phyloP scores from a whole-genome alignment of 345 rosid species.

The Moricandia moricandioides region DNA sequence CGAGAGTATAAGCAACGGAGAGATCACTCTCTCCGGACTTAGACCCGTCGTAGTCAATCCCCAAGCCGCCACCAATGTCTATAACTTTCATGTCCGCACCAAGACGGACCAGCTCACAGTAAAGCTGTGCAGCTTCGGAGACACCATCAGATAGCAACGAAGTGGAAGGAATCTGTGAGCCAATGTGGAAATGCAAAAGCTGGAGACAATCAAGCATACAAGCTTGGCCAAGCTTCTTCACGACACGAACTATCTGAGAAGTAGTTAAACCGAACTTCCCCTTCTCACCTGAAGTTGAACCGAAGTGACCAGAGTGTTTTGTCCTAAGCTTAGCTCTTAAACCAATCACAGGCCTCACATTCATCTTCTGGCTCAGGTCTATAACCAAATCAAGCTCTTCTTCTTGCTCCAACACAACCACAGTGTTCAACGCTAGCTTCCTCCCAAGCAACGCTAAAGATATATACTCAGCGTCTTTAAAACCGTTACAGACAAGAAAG shows the following conservation, averaged over 20 bases:
- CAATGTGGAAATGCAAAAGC: conserved; percentile 86
- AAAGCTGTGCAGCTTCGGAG: conserved; percentile 81
- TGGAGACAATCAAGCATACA: conserved; percentile 89
- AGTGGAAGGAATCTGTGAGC: conserved; percentile 89
- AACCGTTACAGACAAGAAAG: conserved; percentile 80
- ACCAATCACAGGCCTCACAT: conserved; percentile 68
- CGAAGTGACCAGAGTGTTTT: conserved; percentile 88
- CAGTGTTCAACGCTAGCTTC: conserved; percentile 66
- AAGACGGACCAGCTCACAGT: conserved; percentile 81
- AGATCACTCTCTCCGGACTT: conserved; percentile 78
- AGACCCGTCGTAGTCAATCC: conserved; percentile 93
- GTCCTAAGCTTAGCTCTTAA: conserved; percentile 85
- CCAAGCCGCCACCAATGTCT: conserved; percentile 89
- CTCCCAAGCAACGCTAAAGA: conserved; percentile 70
- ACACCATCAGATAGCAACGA: conserved; percentile 68
- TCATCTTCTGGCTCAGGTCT: conserved; percentile 57
- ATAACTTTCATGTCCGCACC: conserved; percentile 80
- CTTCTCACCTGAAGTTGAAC: conserved; percentile 96
- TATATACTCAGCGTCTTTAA: conserved; percentile 79
- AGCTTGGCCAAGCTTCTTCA: conserved; percentile 48
- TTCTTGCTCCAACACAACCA: conserved; percentile 89
- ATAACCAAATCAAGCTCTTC: conserved; percentile 86
- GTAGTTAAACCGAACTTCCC: conserved; percentile 91
- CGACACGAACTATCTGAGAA: conserved; percentile 71
- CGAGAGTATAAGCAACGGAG: conserved; percentile 77